Base-by-base conservation (phyloP, 192 early-diverging fungal genomes). In the Coemansia sp. region DNA sequence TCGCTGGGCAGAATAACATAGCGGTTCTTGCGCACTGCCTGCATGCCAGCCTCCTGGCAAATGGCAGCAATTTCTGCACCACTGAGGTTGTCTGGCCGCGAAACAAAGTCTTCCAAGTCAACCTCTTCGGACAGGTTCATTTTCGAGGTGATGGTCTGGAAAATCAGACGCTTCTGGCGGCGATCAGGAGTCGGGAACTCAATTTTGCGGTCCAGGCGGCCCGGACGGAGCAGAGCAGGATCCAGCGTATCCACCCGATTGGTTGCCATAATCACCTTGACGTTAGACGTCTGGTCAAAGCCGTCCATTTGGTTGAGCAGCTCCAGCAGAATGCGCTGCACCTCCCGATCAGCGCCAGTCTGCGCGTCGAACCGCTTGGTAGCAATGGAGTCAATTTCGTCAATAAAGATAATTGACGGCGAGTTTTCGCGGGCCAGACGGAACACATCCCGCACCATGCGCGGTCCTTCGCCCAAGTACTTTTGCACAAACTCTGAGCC, bases 221-320 rank as follows among this genome's bases (percentile, higher is more conserved):
- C 97, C 16, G 97, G 97, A 67, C 97, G 92, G 61, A 99, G 76
- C 61, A 99, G 88, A 5, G 95, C 95, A 35, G 97, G 97, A 78
- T 99, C 97, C 24, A 99, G 76, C 3, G 95, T 95, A 61, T 99
- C 97, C 32, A 93, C 94, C 63, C 94, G 90, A 81, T 99, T 99
- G 19, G 95, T 99, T 1, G 97, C 97, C 97, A 99, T 98, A 57
- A 99, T 99, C 22, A 98, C 97, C 85, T 99, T 99, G 66, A 99
- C 94, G 75, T 98, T 96, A 11, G 91, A 92, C 13, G 94, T 93
- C 71, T 95, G 94, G 72, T 99, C 97, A 69, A 99, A 99, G 27
- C 97, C 97, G 75, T 99, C 97, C 90, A 99, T 94, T 79, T 99
- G 97, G 83, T 97, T 99, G 65, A 99, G 81, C 56, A 99, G 85